Percentiles rank a stretch among this genome's conserved stretches.
Conservation (phyloP, 192 early-diverging fungal species). For the Umbelopsis sp. region DNA sequence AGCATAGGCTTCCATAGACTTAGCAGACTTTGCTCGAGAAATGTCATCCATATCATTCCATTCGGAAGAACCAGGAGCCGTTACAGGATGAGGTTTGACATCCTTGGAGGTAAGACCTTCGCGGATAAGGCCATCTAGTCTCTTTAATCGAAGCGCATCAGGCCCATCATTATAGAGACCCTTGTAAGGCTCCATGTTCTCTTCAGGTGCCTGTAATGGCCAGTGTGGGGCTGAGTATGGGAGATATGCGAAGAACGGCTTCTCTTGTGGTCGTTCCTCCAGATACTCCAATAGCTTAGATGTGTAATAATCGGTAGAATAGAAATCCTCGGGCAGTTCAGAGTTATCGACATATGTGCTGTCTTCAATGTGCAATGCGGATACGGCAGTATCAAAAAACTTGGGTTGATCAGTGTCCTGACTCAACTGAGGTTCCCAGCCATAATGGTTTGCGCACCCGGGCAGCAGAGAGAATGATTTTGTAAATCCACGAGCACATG, state of each 20-base stretch:
- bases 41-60: slow-evolving; percentile 15
- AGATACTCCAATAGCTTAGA: slow-evolving; percentile 5
- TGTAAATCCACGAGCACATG: slow-evolving; percentile 5
- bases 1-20: slow-evolving; percentile 13
- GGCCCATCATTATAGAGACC: neutral
- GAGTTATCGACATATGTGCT: slow-evolving; percentile 18
- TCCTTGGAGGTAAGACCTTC: slow-evolving; percentile 5
- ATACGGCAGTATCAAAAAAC: slow-evolving; percentile 18
- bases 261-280: neutral
- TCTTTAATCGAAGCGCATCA: neutral
- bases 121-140: neutral
- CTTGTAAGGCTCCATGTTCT: slow-evolving; percentile 1
- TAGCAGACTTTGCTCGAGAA: slow-evolving; percentile 1
- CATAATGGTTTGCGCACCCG: slow-evolving; percentile 19
- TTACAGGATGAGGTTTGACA: slow-evolving; percentile 9
- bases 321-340: slow-evolving; percentile 18
- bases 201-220: slow-evolving; percentile 17
- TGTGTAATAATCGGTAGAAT: slow-evolving; percentile 19
- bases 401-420: neutral
- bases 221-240: slow-evolving; percentile 20
- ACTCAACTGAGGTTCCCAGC: slow-evolving; percentile 17
- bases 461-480: slow-evolving; percentile 13
- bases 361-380: slow-evolving; percentile 14
- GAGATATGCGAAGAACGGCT: slow-evolving; percentile 21
- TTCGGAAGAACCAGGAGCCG: neutral